Evolutionary conservation across 768 basidiomycete species (phyloP).

Genomic region (Hygrophorus russula): DNA sequence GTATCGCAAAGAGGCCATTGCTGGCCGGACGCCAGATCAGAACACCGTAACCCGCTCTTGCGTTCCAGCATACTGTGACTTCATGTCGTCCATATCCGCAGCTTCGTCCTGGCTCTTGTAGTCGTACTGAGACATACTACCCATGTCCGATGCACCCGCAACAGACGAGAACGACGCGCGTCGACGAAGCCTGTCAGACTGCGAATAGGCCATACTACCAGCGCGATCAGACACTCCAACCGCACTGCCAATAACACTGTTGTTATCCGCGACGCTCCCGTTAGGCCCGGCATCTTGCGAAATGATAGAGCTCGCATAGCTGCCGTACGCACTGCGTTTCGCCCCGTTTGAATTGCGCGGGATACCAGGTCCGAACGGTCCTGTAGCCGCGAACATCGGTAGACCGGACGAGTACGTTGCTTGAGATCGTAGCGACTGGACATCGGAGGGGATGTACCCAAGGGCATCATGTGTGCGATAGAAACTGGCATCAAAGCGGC

Average conservation of each 20-base stretch:
- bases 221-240: conserved; percentile 23
- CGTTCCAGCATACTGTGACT: conserved; percentile 79
- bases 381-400: conserved; percentile 67
- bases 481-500: conserved; percentile 92
- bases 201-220: conserved; percentile 69
- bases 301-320: conserved; percentile 86
- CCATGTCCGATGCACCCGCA: conserved; percentile 66
- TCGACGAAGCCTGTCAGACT: conserved; percentile 79
- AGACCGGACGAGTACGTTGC: conserved; percentile 91
- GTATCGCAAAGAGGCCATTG: background rate
- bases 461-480: conserved; percentile 92
- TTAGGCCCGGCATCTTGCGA: conserved; percentile 80
- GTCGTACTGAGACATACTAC: conserved; percentile 65
- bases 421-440: conserved; percentile 92
- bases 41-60: conserved; percentile 82
- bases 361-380: conserved; percentile 59
- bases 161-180: conserved; percentile 62
- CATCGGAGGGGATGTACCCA: conserved; percentile 90
- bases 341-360: conserved; percentile 52
- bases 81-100: conserved; percentile 75
- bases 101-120: conserved; percentile 88
- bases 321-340: conserved; percentile 67
- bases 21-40: conserved; percentile 22
- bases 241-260: conserved; percentile 48
- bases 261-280: conserved; percentile 38